A percentile compares a stretch with the other conserved stretches of the same genome.
phyloP scores from a whole-genome alignment of 768 basidiomycete genomes.

The Mycena sanguinolenta region DNA sequence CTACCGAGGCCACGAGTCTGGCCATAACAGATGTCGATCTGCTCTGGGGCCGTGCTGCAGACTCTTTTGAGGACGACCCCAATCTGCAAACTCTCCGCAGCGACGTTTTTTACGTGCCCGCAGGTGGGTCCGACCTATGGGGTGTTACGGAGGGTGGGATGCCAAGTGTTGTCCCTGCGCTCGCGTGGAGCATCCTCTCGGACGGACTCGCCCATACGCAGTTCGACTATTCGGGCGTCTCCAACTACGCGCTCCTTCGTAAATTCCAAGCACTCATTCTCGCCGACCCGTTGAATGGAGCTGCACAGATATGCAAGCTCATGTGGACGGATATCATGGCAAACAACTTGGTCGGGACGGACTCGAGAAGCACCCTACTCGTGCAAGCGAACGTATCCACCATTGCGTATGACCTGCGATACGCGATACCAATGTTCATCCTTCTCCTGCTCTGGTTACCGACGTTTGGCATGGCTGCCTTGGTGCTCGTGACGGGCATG shows the following conservation, averaged over 20 bases:
- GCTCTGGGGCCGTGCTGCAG: slow-evolving; percentile 34
- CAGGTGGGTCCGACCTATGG: slow-evolving; percentile 28
- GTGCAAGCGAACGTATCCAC: slow-evolving; percentile 23
- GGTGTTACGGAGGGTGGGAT: slow-evolving; percentile 11
- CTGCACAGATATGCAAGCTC: slow-evolving; percentile 31
- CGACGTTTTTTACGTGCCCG: slow-evolving; percentile 36
- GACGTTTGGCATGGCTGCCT: slow-evolving; percentile 9
- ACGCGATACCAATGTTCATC: slow-evolving; percentile 34
- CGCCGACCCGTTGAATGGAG: slow-evolving; percentile 30
- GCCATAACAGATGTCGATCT: slow-evolving; percentile 31
- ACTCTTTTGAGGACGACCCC: slow-evolving; percentile 17
- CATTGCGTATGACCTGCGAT: slow-evolving; percentile 30
- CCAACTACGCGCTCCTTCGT: slow-evolving; percentile 29
- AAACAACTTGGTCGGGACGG: slow-evolving; percentile 34
- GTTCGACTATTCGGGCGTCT: slow-evolving; percentile 22
- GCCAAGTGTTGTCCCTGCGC: slow-evolving; percentile 20
- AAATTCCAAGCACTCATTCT: slow-evolving; percentile 34
- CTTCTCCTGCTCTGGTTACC: slow-evolving; percentile 33
- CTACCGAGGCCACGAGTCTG: slow-evolving; percentile 23
- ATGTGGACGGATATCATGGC: slow-evolving; percentile 40
- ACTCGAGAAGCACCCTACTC: slow-evolving; percentile 14
- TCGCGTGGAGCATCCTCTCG: slow-evolving; percentile 19
- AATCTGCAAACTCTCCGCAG: slow-evolving; percentile 26
- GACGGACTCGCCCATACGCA: too few relatives aligned
- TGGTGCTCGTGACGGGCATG: slow-evolving; percentile 26